Base-by-base conservation (phyloP, 108 stramenopile genomes). In the Discostella stelligeroides region DNA sequence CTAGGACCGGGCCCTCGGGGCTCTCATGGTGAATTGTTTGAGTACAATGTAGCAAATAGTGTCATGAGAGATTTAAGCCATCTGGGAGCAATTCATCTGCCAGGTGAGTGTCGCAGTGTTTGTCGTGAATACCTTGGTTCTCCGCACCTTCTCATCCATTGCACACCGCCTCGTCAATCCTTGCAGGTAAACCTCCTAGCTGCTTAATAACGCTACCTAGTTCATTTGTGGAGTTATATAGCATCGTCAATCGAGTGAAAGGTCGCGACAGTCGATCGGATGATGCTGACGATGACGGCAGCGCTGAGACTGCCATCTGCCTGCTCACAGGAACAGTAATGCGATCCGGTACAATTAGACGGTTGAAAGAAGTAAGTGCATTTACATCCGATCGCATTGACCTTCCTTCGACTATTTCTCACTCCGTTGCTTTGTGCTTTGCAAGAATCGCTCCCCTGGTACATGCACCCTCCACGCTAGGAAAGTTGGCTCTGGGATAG, bases 151-250 rank as follows among this genome's bases (percentile, higher is more conserved):
- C 60, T 12, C 81, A 82, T 0, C 81, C 82, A 21, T 39, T 0
- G 24, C n/a, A 7, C 25, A 24, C 46, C 13, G 7, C 18, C 7
- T 3, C 11, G 2, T 60, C 2, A 30, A 53, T 54, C 49, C n/a
- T 23, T 50, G 15, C 46, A 72, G 72, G 72, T 27, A 18, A 60
- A 43, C 63, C 73, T 11, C 53, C 43, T 51, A 90, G 80, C 56
- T 86, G 89, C 58, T 74, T 96, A 60, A 79, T 95, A 20, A 88
- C 78, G 50, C 85, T 96, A 37, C 96, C 93, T 0, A 82, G 82
- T 50, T 95, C 93, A 43, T 96, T 94, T 66, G 92, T 94, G 7
- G 93, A 96, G 49, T 82, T 94, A 23, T 95, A 95, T 59, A 82
- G 85, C 42, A 82, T 92, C 28, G 88, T 94, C 15, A 92, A 87